phyloP scores from a whole-genome alignment of 495 filamentous ascomycete genomes.

The Pyrenopolyporus hunteri region DNA sequence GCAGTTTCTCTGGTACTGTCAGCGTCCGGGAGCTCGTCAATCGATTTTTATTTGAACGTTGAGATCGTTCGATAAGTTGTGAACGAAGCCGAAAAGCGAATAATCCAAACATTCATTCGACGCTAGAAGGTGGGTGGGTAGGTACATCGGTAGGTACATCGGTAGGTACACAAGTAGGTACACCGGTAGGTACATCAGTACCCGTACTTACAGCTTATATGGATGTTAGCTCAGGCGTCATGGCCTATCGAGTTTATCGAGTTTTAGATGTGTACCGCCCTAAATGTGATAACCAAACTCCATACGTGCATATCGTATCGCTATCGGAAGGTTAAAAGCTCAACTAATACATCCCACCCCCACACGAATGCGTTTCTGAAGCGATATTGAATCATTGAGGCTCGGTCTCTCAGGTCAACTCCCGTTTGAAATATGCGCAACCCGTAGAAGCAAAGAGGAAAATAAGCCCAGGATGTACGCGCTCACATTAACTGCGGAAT shows the following conservation, averaged over 20 bases:
- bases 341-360: too few species aligned
- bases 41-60: conserved; percentile 16
- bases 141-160: not conserved
- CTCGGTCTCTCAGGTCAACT: conserved; percentile 4
- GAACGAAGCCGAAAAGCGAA: not conserved
- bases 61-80: conserved; percentile 30
- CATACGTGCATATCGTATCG: too few species aligned
- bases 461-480: conserved; percentile 68
- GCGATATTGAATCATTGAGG: conserved; percentile 20
- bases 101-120: not conserved
- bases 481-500: conserved; percentile 77
- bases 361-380: too few species aligned
- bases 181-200: too few species aligned
- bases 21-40: conserved; percentile 4
- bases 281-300: too few species aligned
- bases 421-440: not conserved
- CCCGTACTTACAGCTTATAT: too few species aligned
- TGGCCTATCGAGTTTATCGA: too few species aligned
- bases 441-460: not conserved
- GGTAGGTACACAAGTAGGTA: not conserved
- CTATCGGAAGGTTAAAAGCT: too few species aligned
- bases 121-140: not conserved
- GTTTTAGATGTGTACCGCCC: too few species aligned
- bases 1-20: not conserved
- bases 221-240: too few species aligned